These are phyloP conservation scores for Mycocalia duriaeana DNA, from an alignment of 1,284 basidiomycete species.

Conservation along the genomic window DNA sequence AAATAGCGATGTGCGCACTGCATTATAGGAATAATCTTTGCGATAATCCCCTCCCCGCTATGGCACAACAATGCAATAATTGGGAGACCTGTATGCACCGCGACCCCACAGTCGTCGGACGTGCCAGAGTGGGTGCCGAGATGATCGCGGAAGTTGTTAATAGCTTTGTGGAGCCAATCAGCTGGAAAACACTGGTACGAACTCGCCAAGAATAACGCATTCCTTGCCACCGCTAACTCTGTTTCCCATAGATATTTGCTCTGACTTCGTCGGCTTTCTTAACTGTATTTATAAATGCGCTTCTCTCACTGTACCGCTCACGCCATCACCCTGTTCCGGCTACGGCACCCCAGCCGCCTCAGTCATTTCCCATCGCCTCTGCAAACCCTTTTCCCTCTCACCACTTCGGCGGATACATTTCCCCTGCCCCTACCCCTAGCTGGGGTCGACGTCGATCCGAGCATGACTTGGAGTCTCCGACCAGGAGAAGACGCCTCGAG, in stretches of 20 bases:
- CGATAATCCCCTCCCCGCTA: slow-evolving; percentile 76
- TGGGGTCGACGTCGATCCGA: slow-evolving; percentile 38
- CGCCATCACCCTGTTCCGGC: slow-evolving; percentile 41
- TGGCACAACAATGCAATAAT: slow-evolving; percentile 75
- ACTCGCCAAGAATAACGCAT: slow-evolving; percentile 1
- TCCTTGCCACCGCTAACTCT: slow-evolving; percentile 9
- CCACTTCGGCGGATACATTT: slow-evolving; percentile 41
- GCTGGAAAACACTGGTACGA: slow-evolving; percentile 90
- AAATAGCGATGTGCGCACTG: slow-evolving; percentile 80
- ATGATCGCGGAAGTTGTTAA: slow-evolving; percentile 95
- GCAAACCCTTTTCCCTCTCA: slow-evolving; percentile 42
- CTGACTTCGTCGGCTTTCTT: slow-evolving; percentile 76
- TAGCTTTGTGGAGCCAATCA: slow-evolving; percentile 93
- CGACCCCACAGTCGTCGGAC: slow-evolving; percentile 85
- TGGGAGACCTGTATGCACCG: slow-evolving; percentile 98
- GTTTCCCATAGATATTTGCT: slow-evolving; percentile 59
- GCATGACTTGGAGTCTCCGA: slow-evolving; percentile 42
- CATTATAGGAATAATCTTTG: slow-evolving; percentile 84
- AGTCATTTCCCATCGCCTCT: slow-evolving; percentile 41
- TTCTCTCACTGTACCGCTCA: slow-evolving; percentile 72
- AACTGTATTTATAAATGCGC: slow-evolving; percentile 78
- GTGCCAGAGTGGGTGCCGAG: slow-evolving; percentile 88
- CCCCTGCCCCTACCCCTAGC: slow-evolving; percentile 39
- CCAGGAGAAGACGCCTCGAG: slow-evolving; percentile 58
- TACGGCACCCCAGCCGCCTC: too few relatives aligned